Base-by-base conservation (phyloP, 176 grass and related monocot species). In the Oryza rufipogon region DNA sequence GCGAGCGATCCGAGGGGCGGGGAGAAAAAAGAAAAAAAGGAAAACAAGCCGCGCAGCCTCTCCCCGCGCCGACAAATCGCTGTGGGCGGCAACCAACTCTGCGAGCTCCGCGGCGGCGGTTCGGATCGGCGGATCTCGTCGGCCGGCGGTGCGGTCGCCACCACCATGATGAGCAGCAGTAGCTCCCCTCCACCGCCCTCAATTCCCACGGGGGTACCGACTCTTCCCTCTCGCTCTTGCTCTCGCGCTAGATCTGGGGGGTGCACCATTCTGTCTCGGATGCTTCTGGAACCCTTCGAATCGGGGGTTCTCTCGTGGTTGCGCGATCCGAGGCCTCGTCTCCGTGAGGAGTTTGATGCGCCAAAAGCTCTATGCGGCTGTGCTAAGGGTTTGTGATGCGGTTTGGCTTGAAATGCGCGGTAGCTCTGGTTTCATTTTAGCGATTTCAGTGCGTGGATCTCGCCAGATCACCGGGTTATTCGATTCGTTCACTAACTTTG, bases 91-190 rank as follows among this genome's bases (percentile, higher is more conserved):
- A 15, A 17, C 49, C 1, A 25, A 14, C 49, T 30, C 39, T 7
- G 26, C 66, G n/a, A 34, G 74, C 47, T 2, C 48, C 1, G 48
- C 17, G 17, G 17, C 52, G 75, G 51, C 28, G 47, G 23, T 49
- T 58, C 26, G 34, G 70, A 85, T 64, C 36, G 9, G 38, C 14
- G 51, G 54, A 52, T 74, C 75, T 87, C 49, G 63, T 64, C 51
- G 60, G 19, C 48, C 69, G n/a, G 63, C 39, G 8, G 58, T 2
- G 19, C 49, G 49, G 70, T 11, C 70, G 7, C 64, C 64, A 66
- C 76, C 25, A 87, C 80, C 85, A 91, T 87, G 89, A 32, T 32
- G 30, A 32, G 30, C 30, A 91, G 67, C 78, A 80, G 48, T 75
- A 74, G 26, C 64, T 65, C 80, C 23, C 64, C 76, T 45, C 6